Base-by-base conservation (phyloP, 768 basidiomycete genomes). In the Ramaria rubella region DNA sequence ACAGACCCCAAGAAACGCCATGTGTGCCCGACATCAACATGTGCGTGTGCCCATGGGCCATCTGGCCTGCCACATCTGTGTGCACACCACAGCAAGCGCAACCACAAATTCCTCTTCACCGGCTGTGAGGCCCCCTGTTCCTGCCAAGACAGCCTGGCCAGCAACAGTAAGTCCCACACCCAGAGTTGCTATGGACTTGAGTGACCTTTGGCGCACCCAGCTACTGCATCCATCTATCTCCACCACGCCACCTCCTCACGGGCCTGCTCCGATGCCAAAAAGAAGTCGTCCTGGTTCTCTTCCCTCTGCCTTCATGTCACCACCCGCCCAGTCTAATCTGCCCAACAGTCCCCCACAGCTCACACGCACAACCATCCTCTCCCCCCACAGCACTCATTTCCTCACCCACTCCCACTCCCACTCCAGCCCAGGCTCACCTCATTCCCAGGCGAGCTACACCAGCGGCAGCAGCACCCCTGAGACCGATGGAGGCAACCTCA, bases 81-180 rank as follows among this genome's bases (percentile, higher is more conserved):
- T 93, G 12, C 92, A 94, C 72, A 94, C 92, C n/a, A n/a, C 17
- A 92, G 92, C 38, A 92, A 94, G 65, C 79, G 90, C 60, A 93
- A 94, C 71, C 90, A 94, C 74, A 88, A 84, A 58, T 95, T 93
- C 65, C 92, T 92, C 33, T 94, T 91, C 73, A 91, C 93, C n/a
- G 92, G 91, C 23, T 95, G 92, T 68, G 89, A 93, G 63, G 94
- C 91, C 1, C 79, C 88, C 17, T 94, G 93, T 62, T 91, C 89
- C 11, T 76, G 92, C 31, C 90, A 93, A 69, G 93, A 95, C 63
- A 95, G 94, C 62, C 77, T 95, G n/a, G n/a, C 17, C 82, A 80
- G 61, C 79, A 80, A 61, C 79, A 80, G 79, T 80, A 62, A 73
- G 78, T 76, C 29, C 40, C 14, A 31, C 27, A 29, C 12, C n/a